Percentiles rank a stretch among this genome's conserved stretches.
Conservation (phyloP, 805 yeast species). For the Wickerhamomyces strasburgensis region DNA sequence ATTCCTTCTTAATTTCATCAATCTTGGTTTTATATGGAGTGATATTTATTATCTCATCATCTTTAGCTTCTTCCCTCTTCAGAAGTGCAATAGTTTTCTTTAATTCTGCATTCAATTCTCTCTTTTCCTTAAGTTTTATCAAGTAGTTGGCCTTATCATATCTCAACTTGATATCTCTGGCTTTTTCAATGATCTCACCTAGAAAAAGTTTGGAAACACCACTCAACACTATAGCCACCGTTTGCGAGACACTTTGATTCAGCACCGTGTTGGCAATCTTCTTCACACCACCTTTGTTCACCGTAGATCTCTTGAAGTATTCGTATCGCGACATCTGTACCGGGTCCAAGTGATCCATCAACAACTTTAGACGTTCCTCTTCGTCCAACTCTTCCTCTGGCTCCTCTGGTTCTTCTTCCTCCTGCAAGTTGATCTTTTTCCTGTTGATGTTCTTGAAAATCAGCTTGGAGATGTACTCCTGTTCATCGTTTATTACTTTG, state of each 20-base stretch:
- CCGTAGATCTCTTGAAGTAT: slow-evolving; percentile 73
- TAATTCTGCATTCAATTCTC: slow-evolving; percentile 29
- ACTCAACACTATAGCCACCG: slow-evolving; percentile 73
- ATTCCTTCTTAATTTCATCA: slow-evolving; percentile 22
- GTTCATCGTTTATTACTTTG: slow-evolving; percentile 19
- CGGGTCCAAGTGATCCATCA: slow-evolving; percentile 69
- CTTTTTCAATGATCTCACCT: slow-evolving; percentile 85
- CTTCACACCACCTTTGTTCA: slow-evolving; percentile 70
- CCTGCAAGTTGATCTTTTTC: slow-evolving; percentile 10
- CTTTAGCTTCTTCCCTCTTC: slow-evolving; percentile 26
- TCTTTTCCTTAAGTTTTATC: slow-evolving; percentile 37
- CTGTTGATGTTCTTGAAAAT: slow-evolving; percentile 12
- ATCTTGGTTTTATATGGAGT: slow-evolving; percentile 15
- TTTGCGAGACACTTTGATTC: slow-evolving; percentile 75
- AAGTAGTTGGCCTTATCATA: slow-evolving; percentile 36
- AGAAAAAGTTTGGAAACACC: slow-evolving; percentile 85
- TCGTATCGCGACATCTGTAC: slow-evolving; percentile 86
- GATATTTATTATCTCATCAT: slow-evolving; percentile 5
- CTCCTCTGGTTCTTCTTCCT: slow-evolving; percentile 19
- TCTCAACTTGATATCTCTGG: slow-evolving; percentile 63
- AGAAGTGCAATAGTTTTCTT: slow-evolving; percentile 34
- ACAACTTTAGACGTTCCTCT: slow-evolving; percentile 54
- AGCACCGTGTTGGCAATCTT: slow-evolving; percentile 73
- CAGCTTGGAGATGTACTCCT: slow-evolving; percentile 13
- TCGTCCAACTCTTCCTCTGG: slow-evolving; percentile 34